Percentiles rank a stretch among this genome's conserved stretches.
Evolutionary conservation across 2,329 filamentous ascomycete genomes (phyloP).

Genomic region (Beauveria rudraprayagi): DNA sequence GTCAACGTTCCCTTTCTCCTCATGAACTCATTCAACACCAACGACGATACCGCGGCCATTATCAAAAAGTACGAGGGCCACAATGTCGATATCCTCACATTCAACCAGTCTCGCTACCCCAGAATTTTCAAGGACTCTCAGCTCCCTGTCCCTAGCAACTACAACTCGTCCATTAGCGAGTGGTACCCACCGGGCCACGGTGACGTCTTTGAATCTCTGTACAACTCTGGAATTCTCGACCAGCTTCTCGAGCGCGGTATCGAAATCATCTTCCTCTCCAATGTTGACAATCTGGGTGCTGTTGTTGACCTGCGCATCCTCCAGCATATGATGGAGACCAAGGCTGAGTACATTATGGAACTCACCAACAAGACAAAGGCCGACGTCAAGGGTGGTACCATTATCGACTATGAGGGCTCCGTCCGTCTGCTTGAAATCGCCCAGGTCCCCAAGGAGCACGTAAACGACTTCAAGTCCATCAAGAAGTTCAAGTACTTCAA

Average conservation of each 20-base stretch:
- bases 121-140: slow-evolving; percentile 98
- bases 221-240: slow-evolving; percentile 97
- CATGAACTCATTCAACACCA: slow-evolving; percentile 99
- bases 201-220: slow-evolving; percentile 98
- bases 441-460: slow-evolving; percentile 98
- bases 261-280: slow-evolving; percentile 97
- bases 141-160: slow-evolving; percentile 86
- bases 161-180: slow-evolving; percentile 80
- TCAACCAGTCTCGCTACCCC: slow-evolving; percentile 99
- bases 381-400: slow-evolving; percentile 99
- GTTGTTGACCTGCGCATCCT: slow-evolving; percentile 97
- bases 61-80: slow-evolving; percentile 99
- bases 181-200: slow-evolving; percentile 99
- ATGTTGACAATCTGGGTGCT: slow-evolving; percentile 96
- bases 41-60: slow-evolving; percentile 94
- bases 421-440: slow-evolving; percentile 97
- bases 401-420: slow-evolving; percentile 97
- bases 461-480: slow-evolving; percentile 99
- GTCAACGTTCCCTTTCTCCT: slow-evolving; percentile 97
- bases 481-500: slow-evolving; percentile 99
- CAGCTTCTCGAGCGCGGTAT: slow-evolving; percentile 92
- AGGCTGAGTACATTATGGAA: slow-evolving; percentile 99
- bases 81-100: slow-evolving; percentile 98
- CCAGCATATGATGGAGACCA: slow-evolving; percentile 98
- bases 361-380: slow-evolving; percentile 99